Base-by-base conservation (phyloP, 345 rosid genomes). In the Gossypioides kirkii region DNA sequence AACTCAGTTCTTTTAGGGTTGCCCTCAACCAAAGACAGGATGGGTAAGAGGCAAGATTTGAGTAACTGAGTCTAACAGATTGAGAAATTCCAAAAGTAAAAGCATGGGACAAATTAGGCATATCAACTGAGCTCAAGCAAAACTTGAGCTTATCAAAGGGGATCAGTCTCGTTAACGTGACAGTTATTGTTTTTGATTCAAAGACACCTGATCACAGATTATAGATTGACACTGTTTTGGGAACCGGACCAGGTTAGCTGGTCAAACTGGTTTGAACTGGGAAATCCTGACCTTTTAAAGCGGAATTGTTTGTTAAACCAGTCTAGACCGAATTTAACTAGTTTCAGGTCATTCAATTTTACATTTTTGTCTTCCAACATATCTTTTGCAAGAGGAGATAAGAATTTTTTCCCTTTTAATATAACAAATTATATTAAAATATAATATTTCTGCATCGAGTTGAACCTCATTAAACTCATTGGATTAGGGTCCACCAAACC, bases 81-180 rank as follows among this genome's bases (percentile, higher is more conserved):
- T 64, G 69, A 64, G 28, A 64, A 64, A 17, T 64, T 42, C 69
- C 10, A 18, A 41, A 64, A 64, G 69, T 26, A 18, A 42, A 64
- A 64, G 69, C 69, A 64, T 18, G 10, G 16, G 6, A 16, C 1
- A 42, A 18, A 42, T 18, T 63, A 42, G 50, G 50, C 50, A 41
- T 20, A 64, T 18, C 17, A 64, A 18, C n/a, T 41, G 50, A 62
- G 49, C 17, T 63, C 1, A 8, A 41, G 68, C 41, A 16, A 41
- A 41, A 11, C 68, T 62, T 17, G 25, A n/a, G 25, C 47, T 63
- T 41, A 63, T 41, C 49, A 20, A 38, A 23, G 26, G 16, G 49
- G 68, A n/a, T 38, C 25, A 13, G 46, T 38, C 18, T 25, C 6
- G 1, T 17, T 61, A 61, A 61, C 11, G 9, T 63, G 28, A 42